phyloP scores from a whole-genome alignment of 2,329 filamentous ascomycete species.

The Aspergillus sojae region DNA sequence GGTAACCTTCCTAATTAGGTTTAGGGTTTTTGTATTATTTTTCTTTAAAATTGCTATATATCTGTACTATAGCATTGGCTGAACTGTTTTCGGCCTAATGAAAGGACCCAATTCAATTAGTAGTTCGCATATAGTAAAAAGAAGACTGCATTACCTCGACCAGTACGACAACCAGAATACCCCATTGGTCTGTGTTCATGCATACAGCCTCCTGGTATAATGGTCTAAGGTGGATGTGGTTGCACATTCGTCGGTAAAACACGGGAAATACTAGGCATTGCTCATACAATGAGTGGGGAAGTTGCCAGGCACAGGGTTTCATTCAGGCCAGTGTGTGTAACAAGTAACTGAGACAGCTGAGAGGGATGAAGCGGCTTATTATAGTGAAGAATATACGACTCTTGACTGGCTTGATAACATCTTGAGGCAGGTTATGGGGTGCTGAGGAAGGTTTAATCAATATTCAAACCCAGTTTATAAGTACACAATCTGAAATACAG shows the following conservation, averaged over 20 bases:
- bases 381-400: too few relatives aligned
- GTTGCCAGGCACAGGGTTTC: not conserved
- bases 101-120: not conserved
- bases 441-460: too few relatives aligned
- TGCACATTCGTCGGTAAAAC: not conserved
- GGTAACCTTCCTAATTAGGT: too few relatives aligned
- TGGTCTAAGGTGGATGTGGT: not conserved
- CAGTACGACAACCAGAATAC: too few relatives aligned
- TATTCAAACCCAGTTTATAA: too few relatives aligned
- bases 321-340: not conserved
- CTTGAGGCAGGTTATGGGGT: too few relatives aligned
- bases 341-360: too few relatives aligned
- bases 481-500: too few relatives aligned
- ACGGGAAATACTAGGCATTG: not conserved
- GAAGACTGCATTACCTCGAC: not conserved
- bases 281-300: not conserved
- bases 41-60: not conserved
- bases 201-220: not conserved
- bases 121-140: not conserved
- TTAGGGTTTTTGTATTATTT: too few relatives aligned
- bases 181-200: not conserved
- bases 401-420: too few relatives aligned
- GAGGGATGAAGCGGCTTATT: too few relatives aligned
- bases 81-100: fast-evolving
- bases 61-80: not conserved